Base-by-base conservation (phyloP, 176 grass and related monocot genomes). In the Triticum urartu region DNA sequence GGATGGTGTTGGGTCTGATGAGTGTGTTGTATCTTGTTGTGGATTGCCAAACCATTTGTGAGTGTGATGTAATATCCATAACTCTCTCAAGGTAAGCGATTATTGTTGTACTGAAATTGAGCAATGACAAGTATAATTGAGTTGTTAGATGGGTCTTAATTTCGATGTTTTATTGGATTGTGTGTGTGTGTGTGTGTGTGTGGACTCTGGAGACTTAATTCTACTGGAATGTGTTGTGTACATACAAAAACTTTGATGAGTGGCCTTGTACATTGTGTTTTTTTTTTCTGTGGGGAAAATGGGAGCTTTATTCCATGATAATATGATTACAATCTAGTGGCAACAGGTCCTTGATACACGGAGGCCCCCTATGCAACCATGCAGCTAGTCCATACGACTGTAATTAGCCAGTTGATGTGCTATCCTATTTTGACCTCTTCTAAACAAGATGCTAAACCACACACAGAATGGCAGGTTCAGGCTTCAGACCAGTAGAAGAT, bases 21-120 rank as follows among this genome's bases (percentile, higher is more conserved):
- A 42, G 32, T 73, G 45, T 87, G 61, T 81, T 85, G 76, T 70
- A 70, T 80, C 59, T 80, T 80, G 15, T 40, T 81, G 39, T 39
- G 68, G 34, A 25, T 20, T 47, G 39, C 79, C 4, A 52, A 75
- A 75, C 42, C 42, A 48, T n/a, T 50, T 58, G 9, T 21, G 56
- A 21, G 56, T 59, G 18, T 30, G 73, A 25, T 11, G 30, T 35
- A 68, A 68, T 68, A 59, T 77, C 73, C 28, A 13, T 42, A 40
- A 22, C 68, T 72, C 18, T 40, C 20, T 10, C 21, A 11, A 25
- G 38, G 21, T 77, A 32, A 77, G 47, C 34, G 48, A 58, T 48
- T 56, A 5, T 26, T 80, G 38, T 65, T 30, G 38, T 24, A 12
- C 38, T 65, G 9, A 4, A 65, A 15, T 28, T 10, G 6, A 80